Conservation (phyloP, 202 grass and related monocot genomes). For the Hordeum pubiflorum region DNA sequence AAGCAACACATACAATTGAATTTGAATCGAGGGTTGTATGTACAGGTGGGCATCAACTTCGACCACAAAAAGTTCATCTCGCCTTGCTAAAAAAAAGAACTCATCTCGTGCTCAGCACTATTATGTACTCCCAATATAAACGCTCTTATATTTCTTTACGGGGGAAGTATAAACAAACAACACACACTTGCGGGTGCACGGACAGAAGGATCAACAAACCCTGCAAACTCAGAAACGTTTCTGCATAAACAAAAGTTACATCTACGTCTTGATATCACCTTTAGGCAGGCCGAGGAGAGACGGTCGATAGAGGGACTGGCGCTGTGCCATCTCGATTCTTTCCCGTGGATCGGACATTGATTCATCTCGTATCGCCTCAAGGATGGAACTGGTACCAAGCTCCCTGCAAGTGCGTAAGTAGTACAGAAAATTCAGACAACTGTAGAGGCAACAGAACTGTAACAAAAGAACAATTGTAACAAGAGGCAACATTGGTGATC, state of each 20-base stretch:
- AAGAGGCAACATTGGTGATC: neutral
- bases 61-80: neutral
- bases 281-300: constrained; percentile 63
- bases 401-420: constrained; percentile 36
- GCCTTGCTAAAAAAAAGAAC: neutral
- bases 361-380: constrained; percentile 77
- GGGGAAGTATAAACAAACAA: neutral
- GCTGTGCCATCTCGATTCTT: constrained; percentile 73
- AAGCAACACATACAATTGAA: constrained; percentile 17
- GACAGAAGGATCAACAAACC: neutral
- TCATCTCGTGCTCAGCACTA: neutral
- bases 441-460: neutral
- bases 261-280: constrained; percentile 24
- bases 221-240: neutral
- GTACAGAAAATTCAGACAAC: neutral
- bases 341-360: constrained; percentile 91
- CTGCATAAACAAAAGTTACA: neutral
- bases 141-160: no score
- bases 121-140: no score
- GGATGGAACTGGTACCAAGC: constrained; percentile 56
- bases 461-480: neutral
- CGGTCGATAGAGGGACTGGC: constrained; percentile 70
- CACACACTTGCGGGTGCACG: neutral
- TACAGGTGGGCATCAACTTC: neutral
- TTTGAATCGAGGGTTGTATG: constrained; percentile 14